phyloP scores from a whole-genome alignment of 768 basidiomycete species.

The Naematelia aurantialba region DNA sequence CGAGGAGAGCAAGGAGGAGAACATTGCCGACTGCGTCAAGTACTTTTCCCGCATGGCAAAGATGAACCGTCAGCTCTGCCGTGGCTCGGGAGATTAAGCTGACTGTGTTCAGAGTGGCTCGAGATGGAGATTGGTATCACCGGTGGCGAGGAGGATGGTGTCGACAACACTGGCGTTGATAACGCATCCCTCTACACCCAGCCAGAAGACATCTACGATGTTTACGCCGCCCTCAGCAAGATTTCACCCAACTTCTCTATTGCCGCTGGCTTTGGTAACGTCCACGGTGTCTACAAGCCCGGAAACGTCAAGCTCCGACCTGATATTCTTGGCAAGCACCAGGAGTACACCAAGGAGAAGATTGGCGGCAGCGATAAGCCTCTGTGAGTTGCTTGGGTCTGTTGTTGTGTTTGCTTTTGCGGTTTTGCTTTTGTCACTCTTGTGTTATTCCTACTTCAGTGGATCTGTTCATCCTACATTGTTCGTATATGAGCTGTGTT shows the following conservation, averaged over 20 bases:
- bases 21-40: constrained; percentile 86
- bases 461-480: too few relatives aligned
- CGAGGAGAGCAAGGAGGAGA: constrained; percentile 74
- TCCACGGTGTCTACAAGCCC: constrained; percentile 98
- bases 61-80: constrained; percentile 56
- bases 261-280: constrained; percentile 97
- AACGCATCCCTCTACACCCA: constrained; percentile 94
- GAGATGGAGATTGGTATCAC: constrained; percentile 99
- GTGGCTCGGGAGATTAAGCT: not conserved
- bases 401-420: not conserved
- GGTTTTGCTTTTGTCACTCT: not conserved
- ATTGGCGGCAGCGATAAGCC: constrained; percentile 64
- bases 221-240: constrained; percentile 73
- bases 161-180: constrained; percentile 94
- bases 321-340: constrained; percentile 87
- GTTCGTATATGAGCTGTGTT: too few relatives aligned
- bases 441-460: not conserved
- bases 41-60: constrained; percentile 95
- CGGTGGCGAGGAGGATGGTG: constrained; percentile 98
- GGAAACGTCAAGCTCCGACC: constrained; percentile 94
- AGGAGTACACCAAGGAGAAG: constrained; percentile 68
- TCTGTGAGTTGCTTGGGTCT: constrained; percentile 59
- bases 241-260: constrained; percentile 94
- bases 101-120: constrained; percentile 62
- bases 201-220: constrained; percentile 90